Conservation (phyloP, 2,329 filamentous ascomycete species). For the Ilyonectria mors-panacis region DNA sequence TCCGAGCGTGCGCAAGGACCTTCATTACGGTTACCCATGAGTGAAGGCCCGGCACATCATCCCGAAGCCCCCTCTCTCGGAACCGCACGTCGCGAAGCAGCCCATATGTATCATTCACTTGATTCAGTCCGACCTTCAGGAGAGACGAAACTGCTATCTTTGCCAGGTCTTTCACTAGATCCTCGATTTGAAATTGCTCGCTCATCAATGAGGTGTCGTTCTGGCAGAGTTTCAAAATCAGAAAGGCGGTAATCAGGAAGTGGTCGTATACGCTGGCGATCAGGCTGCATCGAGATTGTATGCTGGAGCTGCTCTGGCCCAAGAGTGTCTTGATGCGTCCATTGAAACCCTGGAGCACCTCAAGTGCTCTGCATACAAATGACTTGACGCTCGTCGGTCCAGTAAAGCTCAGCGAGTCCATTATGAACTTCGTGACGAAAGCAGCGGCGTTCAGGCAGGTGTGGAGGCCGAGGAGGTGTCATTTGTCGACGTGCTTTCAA, state of each 20-base stretch:
- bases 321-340: constrained; percentile 47
- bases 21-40: constrained; percentile 74
- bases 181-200: constrained; percentile 64
- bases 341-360: constrained; percentile 60
- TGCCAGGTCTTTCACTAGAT: constrained; percentile 61
- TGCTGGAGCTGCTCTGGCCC: constrained; percentile 9
- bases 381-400: constrained; percentile 53
- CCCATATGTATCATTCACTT: constrained; percentile 63
- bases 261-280: constrained; percentile 49
- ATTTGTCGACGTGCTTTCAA: constrained; percentile 40
- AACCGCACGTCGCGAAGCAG: constrained; percentile 61
- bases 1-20: constrained; percentile 63
- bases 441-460: constrained; percentile 52
- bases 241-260: constrained; percentile 52
- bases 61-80: constrained; percentile 67
- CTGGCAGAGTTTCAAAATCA: constrained; percentile 61
- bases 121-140: constrained; percentile 58
- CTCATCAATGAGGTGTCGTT: constrained; percentile 49
- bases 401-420: constrained; percentile 58
- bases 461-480: constrained; percentile 28
- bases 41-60: constrained; percentile 61
- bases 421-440: constrained; percentile 66
- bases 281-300: constrained; percentile 19
- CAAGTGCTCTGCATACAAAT: constrained; percentile 61
- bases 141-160: constrained; percentile 58